Percentiles rank a stretch among this genome's conserved stretches.
phyloP scores from a whole-genome alignment of 2,329 filamentous ascomycete species.

The Botrytis fragariae region DNA sequence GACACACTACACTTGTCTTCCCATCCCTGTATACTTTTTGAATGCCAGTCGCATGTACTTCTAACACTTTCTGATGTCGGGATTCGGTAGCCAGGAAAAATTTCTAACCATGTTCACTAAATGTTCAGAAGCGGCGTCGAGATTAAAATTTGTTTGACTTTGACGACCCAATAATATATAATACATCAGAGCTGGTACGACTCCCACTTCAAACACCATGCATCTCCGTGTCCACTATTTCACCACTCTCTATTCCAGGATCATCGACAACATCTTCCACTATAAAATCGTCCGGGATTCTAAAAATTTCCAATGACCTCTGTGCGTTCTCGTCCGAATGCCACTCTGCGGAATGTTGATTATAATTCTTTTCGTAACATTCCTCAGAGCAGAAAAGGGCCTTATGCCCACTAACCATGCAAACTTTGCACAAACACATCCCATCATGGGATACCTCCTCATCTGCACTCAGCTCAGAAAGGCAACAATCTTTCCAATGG shows the following conservation, averaged over 20 bases:
- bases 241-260: conserved; percentile 8
- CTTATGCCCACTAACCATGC: conserved; percentile 8
- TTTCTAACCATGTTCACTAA: neutral
- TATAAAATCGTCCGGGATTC: neutral
- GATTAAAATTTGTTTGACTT: neutral
- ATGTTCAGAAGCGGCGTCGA: neutral
- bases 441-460: neutral
- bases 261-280: conserved; percentile 4
- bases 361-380: conserved; percentile 9
- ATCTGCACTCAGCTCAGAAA: neutral
- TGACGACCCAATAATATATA: neutral
- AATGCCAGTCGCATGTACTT: neutral
- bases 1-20: neutral
- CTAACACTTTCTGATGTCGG: neutral
- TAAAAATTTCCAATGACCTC: neutral
- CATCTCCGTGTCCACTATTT: conserved; percentile 12
- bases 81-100: no score
- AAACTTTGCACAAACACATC: conserved; percentile 12
- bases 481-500: conserved; percentile 11
- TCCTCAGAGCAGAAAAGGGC: conserved; percentile 10
- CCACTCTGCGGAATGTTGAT: conserved; percentile 11
- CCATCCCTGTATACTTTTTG: neutral
- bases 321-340: conserved; percentile 13
- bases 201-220: neutral
- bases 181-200: neutral